A percentile compares a stretch with the other conserved stretches of the same genome.
Evolutionary conservation across 768 basidiomycete species (phyloP).

Genomic region (Lentinula detonsa): DNA sequence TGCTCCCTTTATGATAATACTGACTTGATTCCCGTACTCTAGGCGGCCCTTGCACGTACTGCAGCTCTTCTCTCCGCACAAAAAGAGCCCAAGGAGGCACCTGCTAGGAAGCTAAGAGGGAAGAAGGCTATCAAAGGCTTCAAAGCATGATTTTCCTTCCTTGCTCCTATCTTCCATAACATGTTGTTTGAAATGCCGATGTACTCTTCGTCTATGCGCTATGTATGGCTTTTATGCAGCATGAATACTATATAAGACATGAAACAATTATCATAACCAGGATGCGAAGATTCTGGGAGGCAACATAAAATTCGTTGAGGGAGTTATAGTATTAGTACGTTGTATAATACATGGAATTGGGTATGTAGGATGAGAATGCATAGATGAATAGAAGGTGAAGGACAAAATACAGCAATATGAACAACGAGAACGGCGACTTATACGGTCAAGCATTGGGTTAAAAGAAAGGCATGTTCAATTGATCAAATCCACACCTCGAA

Average conservation of each 20-base stretch:
- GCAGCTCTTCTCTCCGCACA: constrained; percentile 67
- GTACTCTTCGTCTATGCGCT: not conserved
- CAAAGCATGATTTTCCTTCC: not conserved
- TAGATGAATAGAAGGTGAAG: too few species aligned
- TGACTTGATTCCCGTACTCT: constrained; percentile 18
- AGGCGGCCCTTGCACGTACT: constrained; percentile 75
- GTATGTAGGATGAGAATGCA: too few species aligned
- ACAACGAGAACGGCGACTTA: not conserved
- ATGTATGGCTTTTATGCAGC: not conserved
- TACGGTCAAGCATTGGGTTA: not conserved
- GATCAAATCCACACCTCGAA: constrained; percentile 14
- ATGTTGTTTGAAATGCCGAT: not conserved
- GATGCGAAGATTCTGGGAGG: too few species aligned
- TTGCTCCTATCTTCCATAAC: not conserved
- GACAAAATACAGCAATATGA: too few species aligned
- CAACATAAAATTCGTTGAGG: too few species aligned
- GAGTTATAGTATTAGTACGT: too few species aligned
- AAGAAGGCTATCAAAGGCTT: constrained; percentile 44
- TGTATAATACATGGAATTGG: too few species aligned
- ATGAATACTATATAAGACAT: not conserved
- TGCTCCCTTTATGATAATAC: constrained; percentile 13
- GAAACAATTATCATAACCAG: not conserved
- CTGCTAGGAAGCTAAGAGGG: constrained; percentile 67
- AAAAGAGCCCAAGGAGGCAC: constrained; percentile 62
- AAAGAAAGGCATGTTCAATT: not conserved